Base-by-base conservation (phyloP, 352 stramenopile species). In the Pythium dissotocum region DNA sequence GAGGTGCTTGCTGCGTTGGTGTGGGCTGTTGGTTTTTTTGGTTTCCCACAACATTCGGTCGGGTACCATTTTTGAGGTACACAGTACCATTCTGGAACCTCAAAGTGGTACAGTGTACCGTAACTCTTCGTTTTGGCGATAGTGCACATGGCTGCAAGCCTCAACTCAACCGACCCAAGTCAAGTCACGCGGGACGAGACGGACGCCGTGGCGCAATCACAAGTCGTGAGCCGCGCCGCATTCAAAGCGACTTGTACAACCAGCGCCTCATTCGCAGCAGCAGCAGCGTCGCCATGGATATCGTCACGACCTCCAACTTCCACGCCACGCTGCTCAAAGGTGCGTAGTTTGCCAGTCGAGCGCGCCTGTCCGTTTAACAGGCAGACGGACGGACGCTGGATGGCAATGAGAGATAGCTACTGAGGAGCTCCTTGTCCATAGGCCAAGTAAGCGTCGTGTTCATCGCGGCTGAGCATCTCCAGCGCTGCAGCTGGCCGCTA, bases 221-320 rank as follows among this genome's bases (percentile, higher is more conserved):
- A 9, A n/a, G 8, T 18, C 4, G 9, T 9, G 18, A 46, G 42
- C 42, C 14, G 14, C 42, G 10, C 33, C 33, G 33, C 33, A 6
- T 38, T 38, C 33, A 38, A 6, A 51, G 38, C 38, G 2, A 44
- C 38, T 18, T 24, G 14, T 9, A 51, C 10, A 4, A 26, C 42
- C 42, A 51, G 16, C 54, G 32, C 18, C 3, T 6, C 13, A n/a
- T 24, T 24, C 21, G 21, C 21, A 24, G 21, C 21, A 24, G 9
- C 46, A 24, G 12, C 61, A 12, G 54, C 28, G 44, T 18, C 64
- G 32, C 54, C 42, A 95, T 92, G 85, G 87, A 95, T 68, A 92
- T 95, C 61, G 86, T 95, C 32, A 94, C 88, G 53, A 95, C 88
- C 42, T 94, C 88, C 75, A 95, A 95, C 75, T 94, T 95, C 73